Conservation (phyloP, 176 grass and related monocot genomes). For the Avena atlantica region DNA sequence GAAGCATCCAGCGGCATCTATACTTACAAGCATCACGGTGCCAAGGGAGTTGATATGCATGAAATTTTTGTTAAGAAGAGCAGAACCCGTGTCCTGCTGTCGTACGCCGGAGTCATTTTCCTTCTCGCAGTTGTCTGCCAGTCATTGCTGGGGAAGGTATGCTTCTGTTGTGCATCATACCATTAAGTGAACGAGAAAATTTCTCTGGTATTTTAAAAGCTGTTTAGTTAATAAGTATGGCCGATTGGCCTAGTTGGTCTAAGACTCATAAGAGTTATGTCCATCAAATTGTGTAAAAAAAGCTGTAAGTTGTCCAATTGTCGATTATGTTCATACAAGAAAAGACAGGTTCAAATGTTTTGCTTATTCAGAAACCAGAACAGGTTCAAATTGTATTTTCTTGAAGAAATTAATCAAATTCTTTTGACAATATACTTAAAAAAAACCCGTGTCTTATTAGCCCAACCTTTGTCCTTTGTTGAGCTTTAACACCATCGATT, state of each 20-base stretch:
- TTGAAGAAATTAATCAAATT: background rate
- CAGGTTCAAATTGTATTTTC: background rate
- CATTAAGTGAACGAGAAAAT: no score
- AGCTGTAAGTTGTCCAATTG: background rate
- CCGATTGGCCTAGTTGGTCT: no score
- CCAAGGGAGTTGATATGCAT: constrained; percentile 60
- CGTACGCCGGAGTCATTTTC: constrained; percentile 52
- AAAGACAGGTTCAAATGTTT: background rate
- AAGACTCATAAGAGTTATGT: no score
- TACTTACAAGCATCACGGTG: constrained; percentile 49
- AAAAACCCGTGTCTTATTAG: background rate
- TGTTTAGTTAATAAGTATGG: no score
- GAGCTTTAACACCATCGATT: constrained; percentile 6
- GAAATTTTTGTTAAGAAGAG: constrained; percentile 75
- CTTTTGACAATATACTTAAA: background rate
- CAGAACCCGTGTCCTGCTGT: constrained; percentile 57
- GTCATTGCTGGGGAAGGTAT: constrained; percentile 61
- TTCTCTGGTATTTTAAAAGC: no score
- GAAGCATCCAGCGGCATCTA: constrained; percentile 28
- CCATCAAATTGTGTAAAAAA: background rate
- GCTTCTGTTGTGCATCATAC: background rate
- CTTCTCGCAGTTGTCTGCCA: constrained; percentile 53
- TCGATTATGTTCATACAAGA: background rate
- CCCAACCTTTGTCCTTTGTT: background rate
- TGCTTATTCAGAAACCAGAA: background rate